Evolutionary conservation across 495 filamentous ascomycete genomes (phyloP).

Genomic region (Diplogelasinospora grovesii): DNA sequence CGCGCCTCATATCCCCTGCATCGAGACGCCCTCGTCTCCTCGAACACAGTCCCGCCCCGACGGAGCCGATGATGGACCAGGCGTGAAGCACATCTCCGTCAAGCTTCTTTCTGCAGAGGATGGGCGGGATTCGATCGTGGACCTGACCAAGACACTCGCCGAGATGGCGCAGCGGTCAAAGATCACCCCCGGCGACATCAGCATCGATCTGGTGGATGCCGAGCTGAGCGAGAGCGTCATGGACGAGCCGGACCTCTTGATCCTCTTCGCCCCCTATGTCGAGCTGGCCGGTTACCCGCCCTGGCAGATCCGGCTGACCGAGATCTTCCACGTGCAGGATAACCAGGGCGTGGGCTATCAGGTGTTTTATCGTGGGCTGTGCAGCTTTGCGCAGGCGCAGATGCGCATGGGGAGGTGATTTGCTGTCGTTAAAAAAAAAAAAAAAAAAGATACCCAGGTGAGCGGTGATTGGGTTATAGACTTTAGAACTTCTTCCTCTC

Average conservation of each 20-base stretch:
- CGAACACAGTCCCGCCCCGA: constrained; percentile 8
- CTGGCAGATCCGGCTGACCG: constrained; percentile 90
- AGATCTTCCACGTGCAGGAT: constrained; percentile 76
- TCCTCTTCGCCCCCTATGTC: constrained; percentile 76
- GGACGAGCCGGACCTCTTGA: constrained; percentile 79
- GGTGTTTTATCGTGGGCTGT: constrained; percentile 77
- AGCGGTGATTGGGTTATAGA: too few relatives aligned
- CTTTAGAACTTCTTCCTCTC: too few relatives aligned
- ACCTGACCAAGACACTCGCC: constrained; percentile 87
- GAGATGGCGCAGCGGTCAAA: constrained; percentile 92
- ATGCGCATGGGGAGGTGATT: constrained; percentile 76
- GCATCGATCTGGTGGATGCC: constrained; percentile 77
- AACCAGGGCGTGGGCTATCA: constrained; percentile 83
- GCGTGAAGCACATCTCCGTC: constrained; percentile 54
- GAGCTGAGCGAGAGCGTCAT: constrained; percentile 67
- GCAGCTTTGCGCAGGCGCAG: constrained; percentile 77
- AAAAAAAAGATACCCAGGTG: too few relatives aligned
- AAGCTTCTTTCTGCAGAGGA: constrained; percentile 85
- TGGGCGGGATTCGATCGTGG: constrained; percentile 85
- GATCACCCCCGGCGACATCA: constrained; percentile 70
- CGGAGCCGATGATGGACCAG: constrained; percentile 14
- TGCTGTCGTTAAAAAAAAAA: too few relatives aligned
- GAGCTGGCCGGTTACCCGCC: constrained; percentile 88
- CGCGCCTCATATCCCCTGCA: constrained; percentile 65
- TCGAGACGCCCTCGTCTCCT: constrained; percentile 31